Evolutionary conservation across 257 asterid genomes (phyloP).

Genomic region (Fraxinus americana): DNA sequence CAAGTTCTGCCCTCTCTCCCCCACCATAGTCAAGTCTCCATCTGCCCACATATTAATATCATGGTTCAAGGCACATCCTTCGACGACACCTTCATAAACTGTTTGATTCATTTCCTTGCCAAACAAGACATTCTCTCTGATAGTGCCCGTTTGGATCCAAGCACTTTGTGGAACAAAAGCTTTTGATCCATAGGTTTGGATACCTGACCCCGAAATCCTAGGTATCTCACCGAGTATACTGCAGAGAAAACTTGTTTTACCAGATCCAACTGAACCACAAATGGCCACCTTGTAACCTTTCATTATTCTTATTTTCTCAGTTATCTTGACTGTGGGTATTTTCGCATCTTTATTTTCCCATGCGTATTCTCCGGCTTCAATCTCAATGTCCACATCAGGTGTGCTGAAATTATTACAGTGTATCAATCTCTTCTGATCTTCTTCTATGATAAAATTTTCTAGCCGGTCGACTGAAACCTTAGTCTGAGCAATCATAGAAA

Average conservation of each 20-base stretch:
- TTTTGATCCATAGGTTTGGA: slow-evolving; percentile 60
- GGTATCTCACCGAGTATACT: slow-evolving; percentile 79
- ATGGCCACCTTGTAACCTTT: slow-evolving; percentile 75
- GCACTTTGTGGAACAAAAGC: slow-evolving; percentile 85
- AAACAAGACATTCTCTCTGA: slow-evolving; percentile 74
- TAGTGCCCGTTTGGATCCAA: slow-evolving; percentile 88
- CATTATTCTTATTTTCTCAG: slow-evolving; percentile 41
- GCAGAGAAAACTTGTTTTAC: slow-evolving; percentile 77
- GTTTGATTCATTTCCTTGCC: slow-evolving; percentile 67
- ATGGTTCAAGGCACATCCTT: slow-evolving; percentile 69
- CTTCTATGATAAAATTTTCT: no score
- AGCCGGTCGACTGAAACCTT: slow-evolving; percentile 74
- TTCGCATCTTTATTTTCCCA: slow-evolving; percentile 55
- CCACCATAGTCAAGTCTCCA: slow-evolving; percentile 67
- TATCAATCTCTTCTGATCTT: slow-evolving; percentile 44
- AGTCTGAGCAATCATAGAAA: slow-evolving; percentile 78
- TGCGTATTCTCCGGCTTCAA: slow-evolving; percentile 66
- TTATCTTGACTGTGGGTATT: slow-evolving; percentile 53
- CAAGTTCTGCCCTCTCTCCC: slow-evolving; percentile 74
- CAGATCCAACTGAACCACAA: slow-evolving; percentile 86
- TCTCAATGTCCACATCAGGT: slow-evolving; percentile 56
- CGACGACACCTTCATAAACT: slow-evolving; percentile 60
- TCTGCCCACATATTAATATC: slow-evolving; percentile 68
- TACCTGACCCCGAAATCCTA: slow-evolving; percentile 58
- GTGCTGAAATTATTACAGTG: slow-evolving; percentile 26